These are phyloP conservation scores for Parastagonospora avenae DNA, from an alignment of 2,329 filamentous ascomycete genomes.

Conservation along the genomic window DNA sequence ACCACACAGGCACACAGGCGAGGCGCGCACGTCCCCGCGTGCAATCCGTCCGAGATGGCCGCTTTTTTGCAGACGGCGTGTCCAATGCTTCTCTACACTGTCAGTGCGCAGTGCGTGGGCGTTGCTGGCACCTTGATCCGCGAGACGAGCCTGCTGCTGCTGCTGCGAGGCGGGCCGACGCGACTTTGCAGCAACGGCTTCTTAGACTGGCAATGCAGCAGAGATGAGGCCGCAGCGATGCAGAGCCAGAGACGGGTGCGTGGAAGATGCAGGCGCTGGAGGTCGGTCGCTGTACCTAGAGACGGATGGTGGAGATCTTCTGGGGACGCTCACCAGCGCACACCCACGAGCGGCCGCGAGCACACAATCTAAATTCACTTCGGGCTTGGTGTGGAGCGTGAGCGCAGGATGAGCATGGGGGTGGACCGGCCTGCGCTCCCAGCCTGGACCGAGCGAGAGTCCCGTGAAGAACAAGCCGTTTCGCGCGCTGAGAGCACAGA, in stretches of 20 bases:
- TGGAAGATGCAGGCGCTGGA: conserved; percentile 22
- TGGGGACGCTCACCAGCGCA: conserved; percentile 32
- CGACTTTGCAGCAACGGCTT: conserved; percentile 39
- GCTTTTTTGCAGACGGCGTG: conserved; percentile 33
- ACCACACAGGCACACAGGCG: conserved; percentile 47
- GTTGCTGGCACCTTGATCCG: conserved; percentile 21
- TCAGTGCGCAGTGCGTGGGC: conserved; percentile 32
- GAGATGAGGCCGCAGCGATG: conserved; percentile 22
- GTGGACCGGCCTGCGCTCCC: conserved; percentile 32
- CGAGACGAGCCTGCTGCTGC: conserved; percentile 17
- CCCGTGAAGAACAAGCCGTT: conserved; percentile 31
- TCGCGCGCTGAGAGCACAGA: conserved; percentile 26
- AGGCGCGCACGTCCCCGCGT: conserved; percentile 41
- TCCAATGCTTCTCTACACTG: conserved; percentile 25
- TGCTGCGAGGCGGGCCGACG: conserved; percentile 44
- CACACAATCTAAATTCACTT: conserved; percentile 46
- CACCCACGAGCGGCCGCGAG: conserved; percentile 40
- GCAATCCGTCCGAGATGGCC: conserved; percentile 34
- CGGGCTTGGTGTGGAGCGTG: conserved; percentile 37
- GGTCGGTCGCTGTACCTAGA: conserved; percentile 16
- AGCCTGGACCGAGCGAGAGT: conserved; percentile 33
- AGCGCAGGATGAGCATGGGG: conserved; percentile 32
- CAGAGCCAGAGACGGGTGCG: conserved; percentile 21
- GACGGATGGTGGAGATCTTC: conserved; percentile 44
- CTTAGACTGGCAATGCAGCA: conserved; percentile 18